Conservation (phyloP, 2,329 filamentous ascomycete species). For the Cryoendolithus antarcticus region DNA sequence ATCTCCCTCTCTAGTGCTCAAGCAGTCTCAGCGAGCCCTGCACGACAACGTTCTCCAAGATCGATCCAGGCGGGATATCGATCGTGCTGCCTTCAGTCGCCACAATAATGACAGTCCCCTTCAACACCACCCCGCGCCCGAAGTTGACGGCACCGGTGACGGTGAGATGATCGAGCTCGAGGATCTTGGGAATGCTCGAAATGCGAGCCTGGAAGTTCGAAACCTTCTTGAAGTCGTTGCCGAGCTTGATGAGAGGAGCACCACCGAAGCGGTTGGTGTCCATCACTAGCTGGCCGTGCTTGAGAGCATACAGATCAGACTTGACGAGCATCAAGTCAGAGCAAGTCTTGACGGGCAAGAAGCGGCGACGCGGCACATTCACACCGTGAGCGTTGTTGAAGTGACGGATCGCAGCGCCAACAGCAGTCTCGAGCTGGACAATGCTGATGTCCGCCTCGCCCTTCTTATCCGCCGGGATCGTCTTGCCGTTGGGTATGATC, state of each 20-base stretch:
- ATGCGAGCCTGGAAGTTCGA: conserved; percentile 90
- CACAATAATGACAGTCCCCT: conserved; percentile 98
- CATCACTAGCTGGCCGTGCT: conserved; percentile 96
- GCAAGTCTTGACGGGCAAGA: conserved; percentile 99
- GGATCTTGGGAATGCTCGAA: conserved; percentile 76
- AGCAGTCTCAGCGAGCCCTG: conserved; percentile 80
- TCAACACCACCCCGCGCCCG: conserved; percentile 85
- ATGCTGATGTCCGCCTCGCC: conserved; percentile 96
- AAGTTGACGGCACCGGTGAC: conserved; percentile 97
- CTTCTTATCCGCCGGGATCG: conserved; percentile 98
- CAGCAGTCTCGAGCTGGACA: conserved; percentile 95
- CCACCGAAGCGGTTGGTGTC: conserved; percentile 94
- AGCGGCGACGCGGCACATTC: conserved; percentile 92
- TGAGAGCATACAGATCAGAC: conserved; percentile 95
- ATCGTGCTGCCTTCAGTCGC: conserved; percentile 97
- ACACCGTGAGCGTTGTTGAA: conserved; percentile 98
- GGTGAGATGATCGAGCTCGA: conserved; percentile 87
- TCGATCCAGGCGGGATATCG: conserved; percentile 89
- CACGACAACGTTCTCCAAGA: conserved; percentile 97
- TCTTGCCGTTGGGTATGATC: conserved; percentile 99
- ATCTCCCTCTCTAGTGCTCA: conserved; percentile 41
- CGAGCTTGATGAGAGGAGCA: conserved; percentile 96
- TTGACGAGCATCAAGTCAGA: conserved; percentile 99
- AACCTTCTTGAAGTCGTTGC: conserved; percentile 99
- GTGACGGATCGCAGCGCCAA: conserved; percentile 96